phyloP scores from a whole-genome alignment of 108 stramenopile genomes.

The Nannochloropsis salina region DNA sequence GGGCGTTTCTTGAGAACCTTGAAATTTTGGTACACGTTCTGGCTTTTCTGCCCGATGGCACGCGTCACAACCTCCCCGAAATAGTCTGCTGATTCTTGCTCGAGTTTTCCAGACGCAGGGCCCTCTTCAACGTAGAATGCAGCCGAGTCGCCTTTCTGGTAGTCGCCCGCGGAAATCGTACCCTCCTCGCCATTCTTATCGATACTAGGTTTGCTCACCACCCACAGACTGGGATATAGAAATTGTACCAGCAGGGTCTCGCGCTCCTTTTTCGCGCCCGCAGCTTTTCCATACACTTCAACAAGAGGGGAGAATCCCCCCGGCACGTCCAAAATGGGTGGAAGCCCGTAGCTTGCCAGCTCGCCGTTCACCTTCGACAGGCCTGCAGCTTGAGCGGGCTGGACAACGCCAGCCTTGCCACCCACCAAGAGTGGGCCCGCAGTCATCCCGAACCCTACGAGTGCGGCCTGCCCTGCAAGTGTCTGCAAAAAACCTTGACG shows the following conservation, averaged over 20 bases:
- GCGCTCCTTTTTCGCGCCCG: constrained; percentile 66
- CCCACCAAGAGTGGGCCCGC: not conserved
- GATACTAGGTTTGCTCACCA: constrained; percentile 72
- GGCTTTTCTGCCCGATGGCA: constrained; percentile 74
- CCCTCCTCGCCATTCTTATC: constrained; percentile 92
- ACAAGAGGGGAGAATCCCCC: constrained; percentile 73
- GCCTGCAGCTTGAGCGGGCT: constrained; percentile 10
- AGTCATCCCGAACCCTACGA: not conserved
- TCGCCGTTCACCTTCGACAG: constrained; percentile 15
- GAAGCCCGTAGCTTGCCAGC: constrained; percentile 62
- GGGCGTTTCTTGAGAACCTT: constrained; percentile 75
- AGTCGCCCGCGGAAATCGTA: constrained; percentile 86
- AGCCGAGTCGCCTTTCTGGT: constrained; percentile 91
- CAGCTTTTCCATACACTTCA: constrained; percentile 67
- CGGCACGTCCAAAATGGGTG: constrained; percentile 59
- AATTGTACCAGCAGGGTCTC: constrained; percentile 76
- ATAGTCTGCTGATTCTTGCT: constrained; percentile 58
- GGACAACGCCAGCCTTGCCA: not conserved
- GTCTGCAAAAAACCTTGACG: not conserved
- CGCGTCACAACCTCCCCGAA: constrained; percentile 62
- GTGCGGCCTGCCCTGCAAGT: not conserved
- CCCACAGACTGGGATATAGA: constrained; percentile 79
- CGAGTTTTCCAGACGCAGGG: not conserved
- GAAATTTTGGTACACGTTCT: constrained; percentile 84
- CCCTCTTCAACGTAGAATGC: constrained; percentile 63